Base-by-base conservation (phyloP, 2,329 filamentous ascomycete genomes). In the Fonsecaea monophora region DNA sequence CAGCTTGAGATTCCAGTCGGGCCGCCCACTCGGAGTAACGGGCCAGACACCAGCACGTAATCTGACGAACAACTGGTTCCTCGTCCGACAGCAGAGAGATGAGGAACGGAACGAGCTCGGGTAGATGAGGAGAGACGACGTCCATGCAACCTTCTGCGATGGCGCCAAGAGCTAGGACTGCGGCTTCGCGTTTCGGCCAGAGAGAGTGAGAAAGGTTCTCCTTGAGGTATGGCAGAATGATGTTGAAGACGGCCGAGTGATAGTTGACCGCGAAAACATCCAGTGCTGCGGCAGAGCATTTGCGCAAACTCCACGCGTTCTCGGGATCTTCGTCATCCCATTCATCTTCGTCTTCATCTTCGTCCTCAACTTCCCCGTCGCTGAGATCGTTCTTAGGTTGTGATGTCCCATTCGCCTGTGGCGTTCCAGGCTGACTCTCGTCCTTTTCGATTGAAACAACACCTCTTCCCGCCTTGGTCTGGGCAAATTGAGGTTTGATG, bases 21-120 rank as follows among this genome's bases (percentile, higher is more conserved):
- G 93, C 90, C 9, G 94, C 94, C 95, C 95, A 99, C 53, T 89
- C 84, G 4, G 95, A 97, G 79, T 97, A 99, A 54, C 95, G 87
- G 18, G 94, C 94, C 25, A 99, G 86, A 5, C 95, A 96, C 95
- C 95, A 99, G 79, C 95, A 99, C 30, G 94, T 98, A 72, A 99
- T 99, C 76, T 97, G 92, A 68, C 95, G 87, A 42, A 99, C 94
- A 13, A 98, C 90, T 13, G 95, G 92, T 78, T 97, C 93, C 1
- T 86, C 76, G 75, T 99, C 95, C 65, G 90, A 87, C 40, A 99
- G 84, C 0, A 97, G 86, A 7, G 90, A 90, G 72, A 98, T 90
- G 56, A 99, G 86, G 77, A 96, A 99, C 1, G 92, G 91, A 2
- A 98, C 89, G 48, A 99, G 84, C 76, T 97, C 90, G 1, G 92